Percentiles rank a stretch among this genome's conserved stretches.
Conservation (phyloP, 768 basidiomycete species). For the Xerocomellus dryophilus region DNA sequence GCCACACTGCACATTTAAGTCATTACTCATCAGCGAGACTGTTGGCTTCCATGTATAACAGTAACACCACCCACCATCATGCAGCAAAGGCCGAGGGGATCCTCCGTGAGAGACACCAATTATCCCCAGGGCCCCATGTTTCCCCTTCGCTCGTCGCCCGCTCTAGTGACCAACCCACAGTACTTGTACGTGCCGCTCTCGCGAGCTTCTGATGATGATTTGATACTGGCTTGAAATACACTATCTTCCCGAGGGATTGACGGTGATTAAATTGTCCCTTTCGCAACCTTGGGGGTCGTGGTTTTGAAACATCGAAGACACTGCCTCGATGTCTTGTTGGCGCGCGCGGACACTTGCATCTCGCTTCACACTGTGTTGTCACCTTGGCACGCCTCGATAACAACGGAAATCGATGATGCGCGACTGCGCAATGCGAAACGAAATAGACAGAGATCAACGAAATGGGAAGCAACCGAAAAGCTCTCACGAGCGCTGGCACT, state of each 20-base stretch:
- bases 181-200: background rate
- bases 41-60: conserved; percentile 24
- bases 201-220: background rate
- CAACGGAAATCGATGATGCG: background rate
- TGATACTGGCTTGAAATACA: background rate
- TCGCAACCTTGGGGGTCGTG: background rate
- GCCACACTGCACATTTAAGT: conserved; percentile 24
- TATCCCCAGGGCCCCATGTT: background rate
- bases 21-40: conserved; percentile 20
- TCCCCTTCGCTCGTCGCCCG: background rate
- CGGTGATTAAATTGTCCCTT: conserved; percentile 8
- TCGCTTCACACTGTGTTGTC: conserved; percentile 1
- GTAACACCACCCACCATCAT: conserved; percentile 11
- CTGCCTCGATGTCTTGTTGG: background rate
- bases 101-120: background rate
- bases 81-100: conserved; percentile 4
- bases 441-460: background rate
- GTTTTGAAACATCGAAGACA: conserved; percentile 2
- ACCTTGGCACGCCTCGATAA: background rate
- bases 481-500: background rate
- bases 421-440: too few relatives aligned
- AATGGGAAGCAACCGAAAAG: background rate
- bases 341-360: background rate
- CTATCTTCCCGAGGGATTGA: background rate
- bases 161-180: background rate